Percentiles rank a stretch among this genome's conserved stretches.
These are phyloP conservation scores for Toxoplasma gondii DNA, from an alignment of 169 alveolate genomes.

Conservation along the genomic window DNA sequence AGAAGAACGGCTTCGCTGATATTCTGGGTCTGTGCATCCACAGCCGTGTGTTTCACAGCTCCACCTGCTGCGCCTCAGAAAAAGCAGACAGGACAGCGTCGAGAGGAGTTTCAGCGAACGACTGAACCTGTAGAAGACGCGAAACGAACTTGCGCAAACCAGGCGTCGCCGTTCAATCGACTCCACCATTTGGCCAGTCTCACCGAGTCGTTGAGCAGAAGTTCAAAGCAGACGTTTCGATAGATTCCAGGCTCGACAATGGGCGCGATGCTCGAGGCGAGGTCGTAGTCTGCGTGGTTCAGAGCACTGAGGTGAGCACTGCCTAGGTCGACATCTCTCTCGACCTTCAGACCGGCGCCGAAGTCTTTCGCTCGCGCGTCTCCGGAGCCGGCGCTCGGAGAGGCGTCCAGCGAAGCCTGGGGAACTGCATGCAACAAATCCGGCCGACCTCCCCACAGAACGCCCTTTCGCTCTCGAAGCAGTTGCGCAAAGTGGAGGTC, in stretches of 20 bases:
- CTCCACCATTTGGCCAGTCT: not conserved
- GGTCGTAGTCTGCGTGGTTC: constrained; percentile 12
- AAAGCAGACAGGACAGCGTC: not conserved
- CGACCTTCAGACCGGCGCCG: not conserved
- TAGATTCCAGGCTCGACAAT: constrained; percentile 27
- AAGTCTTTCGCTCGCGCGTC: not conserved
- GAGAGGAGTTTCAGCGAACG: too few species aligned
- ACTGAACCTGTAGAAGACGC: too few species aligned
- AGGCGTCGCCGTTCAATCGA: too few species aligned
- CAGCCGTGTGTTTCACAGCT: too few species aligned
- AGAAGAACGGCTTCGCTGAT: too few species aligned
- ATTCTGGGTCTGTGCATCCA: too few species aligned
- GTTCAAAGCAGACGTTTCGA: not conserved
- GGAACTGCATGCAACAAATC: not conserved
- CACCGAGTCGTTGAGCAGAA: constrained; percentile 31
- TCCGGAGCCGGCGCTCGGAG: not conserved
- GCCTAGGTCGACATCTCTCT: constrained; percentile 12
- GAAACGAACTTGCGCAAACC: too few species aligned
- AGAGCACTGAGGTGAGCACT: not conserved
- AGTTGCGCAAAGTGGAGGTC: not conserved
- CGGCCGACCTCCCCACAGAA: constrained; percentile 22
- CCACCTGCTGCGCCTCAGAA: too few species aligned
- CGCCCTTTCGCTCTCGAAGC: not conserved
- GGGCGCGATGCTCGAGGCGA: not conserved
- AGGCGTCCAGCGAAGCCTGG: not conserved